A percentile compares a stretch with the other conserved stretches of the same genome.
Evolutionary conservation across 129 eudicot species (phyloP).

Genomic region (sunflower (Helianthus annuus)): HanXRQr2.0-SUNRISE NC_035437.2:108119422-108119921

Average conservation of each 20-base stretch:
- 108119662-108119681: neutral
- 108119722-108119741: slow-evolving; percentile 66
- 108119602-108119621: neutral
- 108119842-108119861: neutral
- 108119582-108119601: neutral
- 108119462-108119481: neutral
- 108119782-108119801: slow-evolving; percentile 90
- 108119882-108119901: neutral
- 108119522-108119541: neutral
- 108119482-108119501: neutral
- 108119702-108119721: slow-evolving; percentile 76
- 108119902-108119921: neutral
- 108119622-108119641: neutral
- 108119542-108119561: neutral
- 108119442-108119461: neutral
- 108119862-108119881: neutral
- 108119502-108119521: neutral
- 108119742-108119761: slow-evolving; percentile 46
- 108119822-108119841: slow-evolving; percentile 55
- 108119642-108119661: neutral
- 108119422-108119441: neutral
- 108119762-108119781: slow-evolving; percentile 75
- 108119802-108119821: slow-evolving; percentile 80
- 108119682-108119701: slow-evolving; percentile 36
- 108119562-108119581: neutral